Conservation (phyloP, 345 rosid species). For the Salix brachista region DNA sequence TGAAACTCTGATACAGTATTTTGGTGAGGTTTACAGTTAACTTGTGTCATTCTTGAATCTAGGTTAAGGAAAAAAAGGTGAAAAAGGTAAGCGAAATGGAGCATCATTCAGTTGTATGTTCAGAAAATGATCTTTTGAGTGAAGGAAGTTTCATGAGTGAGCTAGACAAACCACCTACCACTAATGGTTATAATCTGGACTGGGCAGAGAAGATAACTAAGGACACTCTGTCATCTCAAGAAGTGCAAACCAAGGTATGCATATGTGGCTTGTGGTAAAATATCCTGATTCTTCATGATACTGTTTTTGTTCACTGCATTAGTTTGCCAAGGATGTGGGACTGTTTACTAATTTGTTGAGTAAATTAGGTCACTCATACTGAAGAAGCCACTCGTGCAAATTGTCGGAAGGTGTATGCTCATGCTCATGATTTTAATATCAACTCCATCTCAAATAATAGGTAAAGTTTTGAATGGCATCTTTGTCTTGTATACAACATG, state of each 20-base stretch:
- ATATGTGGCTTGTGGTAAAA: neutral
- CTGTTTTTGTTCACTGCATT: too few species aligned
- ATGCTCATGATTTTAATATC: constrained; percentile 77
- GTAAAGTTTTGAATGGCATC: constrained; percentile 33
- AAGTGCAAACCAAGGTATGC: constrained; percentile 37
- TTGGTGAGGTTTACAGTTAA: neutral
- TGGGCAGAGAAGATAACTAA: constrained; percentile 28
- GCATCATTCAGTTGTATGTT: constrained; percentile 29
- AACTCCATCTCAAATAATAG: constrained; percentile 91
- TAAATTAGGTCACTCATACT: constrained; percentile 38
- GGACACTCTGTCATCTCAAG: constrained; percentile 22
- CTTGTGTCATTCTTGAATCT: constrained; percentile 15
- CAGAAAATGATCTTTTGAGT: constrained; percentile 56
- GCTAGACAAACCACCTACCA: constrained; percentile 16
- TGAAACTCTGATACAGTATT: constrained; percentile 1
- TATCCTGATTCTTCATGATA: too few species aligned
- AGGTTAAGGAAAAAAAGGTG: constrained; percentile 50
- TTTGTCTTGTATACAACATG: neutral
- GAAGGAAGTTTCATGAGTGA: constrained; percentile 48
- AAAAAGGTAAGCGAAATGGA: constrained; percentile 50
- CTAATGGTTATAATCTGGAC: constrained; percentile 38
- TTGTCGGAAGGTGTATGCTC: constrained; percentile 57
- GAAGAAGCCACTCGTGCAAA: constrained; percentile 44
- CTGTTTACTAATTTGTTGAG: constrained; percentile 17
- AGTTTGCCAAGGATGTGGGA: too few species aligned